A percentile compares a stretch with the other conserved stretches of the same genome.
phyloP scores from a whole-genome alignment of 2,329 filamentous ascomycete species.

The Talaromyces islandicus region DNA sequence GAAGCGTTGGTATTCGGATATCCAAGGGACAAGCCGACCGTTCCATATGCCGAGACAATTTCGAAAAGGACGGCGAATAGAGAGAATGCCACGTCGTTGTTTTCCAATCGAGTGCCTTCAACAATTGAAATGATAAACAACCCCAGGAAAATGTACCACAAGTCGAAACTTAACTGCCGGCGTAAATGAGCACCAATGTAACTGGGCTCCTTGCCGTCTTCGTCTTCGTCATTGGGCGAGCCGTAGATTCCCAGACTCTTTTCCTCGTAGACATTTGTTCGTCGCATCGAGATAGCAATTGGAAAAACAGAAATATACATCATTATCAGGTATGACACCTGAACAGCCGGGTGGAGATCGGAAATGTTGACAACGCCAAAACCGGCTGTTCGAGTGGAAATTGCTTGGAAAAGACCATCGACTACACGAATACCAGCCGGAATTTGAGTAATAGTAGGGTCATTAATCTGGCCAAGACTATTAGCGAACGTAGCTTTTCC shows the following conservation, averaged over 20 bases:
- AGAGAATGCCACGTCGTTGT: constrained; percentile 54
- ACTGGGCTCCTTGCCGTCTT: constrained; percentile 58
- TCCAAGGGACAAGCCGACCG: constrained; percentile 84
- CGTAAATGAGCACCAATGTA: constrained; percentile 91
- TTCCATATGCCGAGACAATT: constrained; percentile 86
- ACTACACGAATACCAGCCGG: constrained; percentile 71
- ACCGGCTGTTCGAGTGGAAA: constrained; percentile 82
- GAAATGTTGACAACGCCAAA: constrained; percentile 77
- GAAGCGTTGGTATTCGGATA: constrained; percentile 70
- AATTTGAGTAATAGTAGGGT: constrained; percentile 60
- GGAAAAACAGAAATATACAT: constrained; percentile 99
- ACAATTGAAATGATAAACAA: constrained; percentile 89
- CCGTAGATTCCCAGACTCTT: constrained; percentile 59
- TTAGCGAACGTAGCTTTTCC: constrained; percentile 11
- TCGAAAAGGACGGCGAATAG: constrained; percentile 73
- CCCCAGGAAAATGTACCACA: constrained; percentile 95
- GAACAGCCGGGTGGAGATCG: constrained; percentile 78
- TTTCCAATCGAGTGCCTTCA: constrained; percentile 67
- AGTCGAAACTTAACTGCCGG: constrained; percentile 87
- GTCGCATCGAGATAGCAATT: constrained; percentile 88
- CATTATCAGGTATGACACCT: constrained; percentile 94
- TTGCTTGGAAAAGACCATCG: constrained; percentile 84
- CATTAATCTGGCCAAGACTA: constrained; percentile 56
- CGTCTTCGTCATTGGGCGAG: constrained; percentile 55
- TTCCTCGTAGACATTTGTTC: constrained; percentile 96